phyloP scores from a whole-genome alignment of 495 filamentous ascomycete genomes.

The Bathelium albidoporum region DNA sequence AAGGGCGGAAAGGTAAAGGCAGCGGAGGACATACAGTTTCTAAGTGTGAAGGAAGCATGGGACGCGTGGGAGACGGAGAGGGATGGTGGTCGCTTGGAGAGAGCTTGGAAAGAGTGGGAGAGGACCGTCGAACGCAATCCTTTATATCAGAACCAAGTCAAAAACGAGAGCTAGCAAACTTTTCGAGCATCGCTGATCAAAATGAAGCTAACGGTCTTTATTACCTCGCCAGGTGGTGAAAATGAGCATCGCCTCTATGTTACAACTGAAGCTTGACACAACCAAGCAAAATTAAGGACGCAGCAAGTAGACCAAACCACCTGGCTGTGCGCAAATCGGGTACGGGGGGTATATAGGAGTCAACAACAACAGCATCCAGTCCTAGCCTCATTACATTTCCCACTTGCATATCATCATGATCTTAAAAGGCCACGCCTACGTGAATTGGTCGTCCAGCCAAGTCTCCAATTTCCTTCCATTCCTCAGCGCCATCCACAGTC shows the following conservation, averaged over 20 bases:
- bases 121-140: background rate
- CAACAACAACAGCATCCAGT: background rate
- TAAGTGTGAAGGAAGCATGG: slow-evolving; percentile 27
- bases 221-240: background rate
- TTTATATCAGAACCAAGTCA: background rate
- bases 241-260: background rate
- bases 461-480: background rate
- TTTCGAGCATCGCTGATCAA: background rate
- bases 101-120: background rate
- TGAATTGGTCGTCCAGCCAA: background rate
- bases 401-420: background rate
- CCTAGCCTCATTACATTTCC: background rate
- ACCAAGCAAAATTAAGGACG: background rate
- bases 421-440: background rate
- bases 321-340: background rate
- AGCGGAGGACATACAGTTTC: slow-evolving; percentile 25
- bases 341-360: background rate
- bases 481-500: background rate
- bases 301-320: background rate
- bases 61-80: slow-evolving; percentile 24
- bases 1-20: slow-evolving; percentile 28
- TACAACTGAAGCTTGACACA: background rate
- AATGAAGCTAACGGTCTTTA: background rate
- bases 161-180: background rate
- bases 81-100: slow-evolving; percentile 4